Evolutionary conservation across 306 rosid species (phyloP).

Genomic region (Sophora flavescens): DNA sequence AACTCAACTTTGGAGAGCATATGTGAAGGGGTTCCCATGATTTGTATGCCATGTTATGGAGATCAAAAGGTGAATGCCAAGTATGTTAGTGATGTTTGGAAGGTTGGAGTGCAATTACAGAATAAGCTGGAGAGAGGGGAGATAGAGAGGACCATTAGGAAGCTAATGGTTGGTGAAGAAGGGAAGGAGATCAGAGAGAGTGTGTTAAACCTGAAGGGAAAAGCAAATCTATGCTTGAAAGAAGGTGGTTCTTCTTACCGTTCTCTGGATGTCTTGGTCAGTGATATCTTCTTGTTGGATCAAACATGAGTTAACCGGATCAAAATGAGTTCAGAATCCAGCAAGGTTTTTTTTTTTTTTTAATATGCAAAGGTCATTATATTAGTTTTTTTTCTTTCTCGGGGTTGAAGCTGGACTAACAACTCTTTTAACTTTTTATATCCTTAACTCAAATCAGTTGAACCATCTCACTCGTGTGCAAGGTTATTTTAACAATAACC

Average conservation of each 20-base stretch:
- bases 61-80: constrained; percentile 69
- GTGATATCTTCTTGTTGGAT: constrained; percentile 43
- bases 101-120: constrained; percentile 57
- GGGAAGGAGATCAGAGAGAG: constrained; percentile 49
- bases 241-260: constrained; percentile 50
- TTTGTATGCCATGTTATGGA: constrained; percentile 56
- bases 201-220: constrained; percentile 58
- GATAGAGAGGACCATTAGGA: constrained; percentile 51
- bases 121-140: constrained; percentile 51
- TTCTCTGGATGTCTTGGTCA: constrained; percentile 47
- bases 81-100: constrained; percentile 61
- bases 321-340: no score
- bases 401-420: no score
- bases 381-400: no score
- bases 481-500: no score
- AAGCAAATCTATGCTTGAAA: constrained; percentile 45
- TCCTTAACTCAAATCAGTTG: no score
- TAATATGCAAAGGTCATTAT: no score
- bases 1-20: constrained; percentile 68
- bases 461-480: no score
- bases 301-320: no score
- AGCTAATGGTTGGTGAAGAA: constrained; percentile 53
- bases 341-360: no score
- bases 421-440: no score
- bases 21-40: constrained; percentile 71